Percentiles rank a stretch among this genome's conserved stretches.
Evolutionary conservation across 176 grass and related monocot genomes (phyloP).

Genomic region (Phoenix roebelenii): DNA sequence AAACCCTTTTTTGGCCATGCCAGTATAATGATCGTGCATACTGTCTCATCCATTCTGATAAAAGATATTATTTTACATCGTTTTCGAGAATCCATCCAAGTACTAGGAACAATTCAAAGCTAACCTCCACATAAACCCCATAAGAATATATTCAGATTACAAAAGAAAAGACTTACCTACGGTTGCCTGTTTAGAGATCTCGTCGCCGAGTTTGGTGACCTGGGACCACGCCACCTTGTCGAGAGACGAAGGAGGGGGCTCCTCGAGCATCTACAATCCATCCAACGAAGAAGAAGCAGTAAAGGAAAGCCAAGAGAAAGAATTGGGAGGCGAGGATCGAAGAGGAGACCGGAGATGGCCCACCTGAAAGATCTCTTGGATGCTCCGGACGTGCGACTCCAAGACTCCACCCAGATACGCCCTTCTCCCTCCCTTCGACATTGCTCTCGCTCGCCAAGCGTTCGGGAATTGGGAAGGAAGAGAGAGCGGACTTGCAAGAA

Average conservation of each 20-base stretch:
- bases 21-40: too few relatives aligned
- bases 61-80: too few relatives aligned
- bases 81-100: too few relatives aligned
- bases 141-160: too few relatives aligned
- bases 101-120: neutral
- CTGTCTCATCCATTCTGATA: too few relatives aligned
- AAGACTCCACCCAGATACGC: constrained; percentile 4
- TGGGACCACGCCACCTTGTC: constrained; percentile 72
- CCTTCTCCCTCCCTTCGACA: constrained; percentile 5
- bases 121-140: too few relatives aligned
- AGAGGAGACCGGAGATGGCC: too few relatives aligned
- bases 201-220: constrained; percentile 52
- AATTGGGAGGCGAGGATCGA: too few relatives aligned
- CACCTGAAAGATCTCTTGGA: constrained; percentile 14
- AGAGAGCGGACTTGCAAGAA: too few relatives aligned
- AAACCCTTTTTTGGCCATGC: too few relatives aligned
- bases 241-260: constrained; percentile 27
- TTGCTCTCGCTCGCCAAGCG: neutral
- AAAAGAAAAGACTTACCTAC: constrained; percentile 28
- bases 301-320: neutral
- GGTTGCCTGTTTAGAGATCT: constrained; percentile 82
- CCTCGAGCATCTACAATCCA: constrained; percentile 50
- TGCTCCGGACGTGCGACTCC: constrained; percentile 6
- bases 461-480: too few relatives aligned
- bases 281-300: neutral